Base-by-base conservation (phyloP, 768 basidiomycete genomes). In the Saitozyma podzolica region DNA sequence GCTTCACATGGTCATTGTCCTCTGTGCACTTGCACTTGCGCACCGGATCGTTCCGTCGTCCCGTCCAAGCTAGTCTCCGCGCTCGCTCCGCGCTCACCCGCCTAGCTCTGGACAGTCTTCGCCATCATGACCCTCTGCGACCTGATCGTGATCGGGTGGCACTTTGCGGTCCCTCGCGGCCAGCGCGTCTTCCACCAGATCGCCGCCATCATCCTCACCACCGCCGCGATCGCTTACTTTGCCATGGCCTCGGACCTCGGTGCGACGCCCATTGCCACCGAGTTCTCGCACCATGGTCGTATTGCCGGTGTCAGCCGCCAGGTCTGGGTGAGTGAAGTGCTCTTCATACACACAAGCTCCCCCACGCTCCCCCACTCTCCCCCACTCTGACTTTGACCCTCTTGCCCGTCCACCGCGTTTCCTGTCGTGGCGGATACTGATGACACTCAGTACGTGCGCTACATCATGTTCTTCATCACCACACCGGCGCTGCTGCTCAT, bases 231-330 rank as follows among this genome's bases (percentile, higher is more conserved):
- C 49, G 74, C 83, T 0, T 85, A 84, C 78, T 85, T 84, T 73
- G 78, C 82, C 11, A 85, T 86, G 85, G 85, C 85, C 0, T 85
- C 84, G 17, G 81, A 85, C 69, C 80, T 86, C 45, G 85, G 86
- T 11, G 77, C 76, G 49, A 83, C 84, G 0, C 80, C 84, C 43
- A 69, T 86, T 64, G 59, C 48, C 16, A 81, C 82, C 47, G 84
- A 84, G 66, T 85, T 83, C 70, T 67, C 76, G 39, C 77, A 77
- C 51, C 16, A 75, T 63, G 70, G 81, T 78, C 71, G 80, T 82
- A 78, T 82, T 83, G 83, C 58, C 41, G 67, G 69, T 40, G 67
- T 61, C 29, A 69, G 73, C 13, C 68, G 81, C 40, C 65, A 73
- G 63, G 75, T 82, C 62, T 80, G 79, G 80, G 67, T 68, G 47